Conservation (phyloP, 352 stramenopile species). For the Phytopythium litorale region DNA sequence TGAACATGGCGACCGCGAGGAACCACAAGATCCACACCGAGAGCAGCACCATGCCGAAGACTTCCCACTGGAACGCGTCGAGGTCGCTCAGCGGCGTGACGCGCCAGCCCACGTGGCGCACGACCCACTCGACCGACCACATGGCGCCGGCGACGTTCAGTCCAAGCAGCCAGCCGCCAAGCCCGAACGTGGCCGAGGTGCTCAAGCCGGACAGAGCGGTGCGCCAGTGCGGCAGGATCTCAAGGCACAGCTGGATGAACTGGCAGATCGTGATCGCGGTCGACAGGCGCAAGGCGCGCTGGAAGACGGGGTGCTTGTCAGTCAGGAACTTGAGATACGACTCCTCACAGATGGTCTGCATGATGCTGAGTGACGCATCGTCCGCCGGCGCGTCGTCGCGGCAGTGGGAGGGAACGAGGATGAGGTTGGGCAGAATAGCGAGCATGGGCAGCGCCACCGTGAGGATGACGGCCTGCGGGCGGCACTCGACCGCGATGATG, state of each 20-base stretch:
- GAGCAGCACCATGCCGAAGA: constrained; percentile 76
- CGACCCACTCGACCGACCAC: constrained; percentile 77
- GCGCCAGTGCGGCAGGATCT: constrained; percentile 77
- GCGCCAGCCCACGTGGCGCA: constrained; percentile 62
- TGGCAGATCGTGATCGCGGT: constrained; percentile 81
- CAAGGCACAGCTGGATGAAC: constrained; percentile 82
- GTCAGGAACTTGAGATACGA: constrained; percentile 85
- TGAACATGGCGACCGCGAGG: constrained; percentile 60
- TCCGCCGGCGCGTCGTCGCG: constrained; percentile 16
- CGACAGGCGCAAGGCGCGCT: constrained; percentile 72
- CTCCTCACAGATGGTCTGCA: constrained; percentile 67
- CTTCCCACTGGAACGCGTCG: constrained; percentile 67
- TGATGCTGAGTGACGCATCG: constrained; percentile 25
- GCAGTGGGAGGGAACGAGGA: constrained; percentile 66
- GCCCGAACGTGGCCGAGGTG: constrained; percentile 43
- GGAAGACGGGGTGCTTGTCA: constrained; percentile 78
- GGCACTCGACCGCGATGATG: constrained; percentile 75
- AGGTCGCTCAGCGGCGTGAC: constrained; percentile 70
- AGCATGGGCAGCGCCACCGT: constrained; percentile 73
- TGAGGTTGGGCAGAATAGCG: constrained; percentile 68
- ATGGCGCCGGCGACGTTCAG: constrained; percentile 62
- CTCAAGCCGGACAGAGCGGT: constrained; percentile 51
- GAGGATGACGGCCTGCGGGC: constrained; percentile 75
- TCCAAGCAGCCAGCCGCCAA: constrained; percentile 50
- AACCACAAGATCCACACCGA: constrained; percentile 84